These are phyloP conservation scores for Cymbopogon citratus DNA, from an alignment of 176 grass and related monocot species.

Conservation along the genomic window DNA sequence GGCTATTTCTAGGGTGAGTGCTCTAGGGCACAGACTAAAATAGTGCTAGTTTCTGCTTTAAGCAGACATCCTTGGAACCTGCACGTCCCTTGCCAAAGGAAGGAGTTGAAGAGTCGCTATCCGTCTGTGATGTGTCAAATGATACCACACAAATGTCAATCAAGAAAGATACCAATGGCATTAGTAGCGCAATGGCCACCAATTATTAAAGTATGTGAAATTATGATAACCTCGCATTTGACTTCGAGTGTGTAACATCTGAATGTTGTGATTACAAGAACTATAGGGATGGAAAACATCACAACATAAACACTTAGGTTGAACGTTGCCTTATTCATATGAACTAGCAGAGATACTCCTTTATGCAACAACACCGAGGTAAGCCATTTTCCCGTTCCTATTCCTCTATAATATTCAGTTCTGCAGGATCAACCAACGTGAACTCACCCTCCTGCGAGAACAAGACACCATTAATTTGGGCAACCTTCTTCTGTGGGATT, in stretches of 20 bases:
- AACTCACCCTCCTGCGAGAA: constrained; percentile 32
- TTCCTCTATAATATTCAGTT: constrained; percentile 29
- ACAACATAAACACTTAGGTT: too few species aligned
- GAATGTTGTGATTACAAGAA: not conserved
- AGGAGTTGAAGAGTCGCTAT: not conserved
- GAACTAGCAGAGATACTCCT: not conserved
- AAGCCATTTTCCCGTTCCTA: not conserved
- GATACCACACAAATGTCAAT: not conserved
- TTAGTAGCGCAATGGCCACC: not conserved
- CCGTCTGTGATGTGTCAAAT: not conserved
- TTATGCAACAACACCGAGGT: not conserved
- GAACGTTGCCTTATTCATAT: not conserved
- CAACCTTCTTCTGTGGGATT: constrained; percentile 44
- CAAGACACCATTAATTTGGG: not conserved
- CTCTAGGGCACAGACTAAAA: too few species aligned
- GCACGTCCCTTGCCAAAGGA: not conserved
- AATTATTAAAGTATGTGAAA: not conserved
- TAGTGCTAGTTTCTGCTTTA: too few species aligned
- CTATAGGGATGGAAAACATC: not conserved
- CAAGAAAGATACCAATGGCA: not conserved
- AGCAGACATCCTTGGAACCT: not conserved
- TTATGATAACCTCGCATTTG: too few species aligned
- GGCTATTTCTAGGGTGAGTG: too few species aligned
- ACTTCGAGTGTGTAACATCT: not conserved
- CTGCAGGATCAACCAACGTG: not conserved